These are phyloP conservation scores for Ceratocystis harringtonii DNA, from an alignment of 2,329 filamentous ascomycete species.

Conservation along the genomic window DNA sequence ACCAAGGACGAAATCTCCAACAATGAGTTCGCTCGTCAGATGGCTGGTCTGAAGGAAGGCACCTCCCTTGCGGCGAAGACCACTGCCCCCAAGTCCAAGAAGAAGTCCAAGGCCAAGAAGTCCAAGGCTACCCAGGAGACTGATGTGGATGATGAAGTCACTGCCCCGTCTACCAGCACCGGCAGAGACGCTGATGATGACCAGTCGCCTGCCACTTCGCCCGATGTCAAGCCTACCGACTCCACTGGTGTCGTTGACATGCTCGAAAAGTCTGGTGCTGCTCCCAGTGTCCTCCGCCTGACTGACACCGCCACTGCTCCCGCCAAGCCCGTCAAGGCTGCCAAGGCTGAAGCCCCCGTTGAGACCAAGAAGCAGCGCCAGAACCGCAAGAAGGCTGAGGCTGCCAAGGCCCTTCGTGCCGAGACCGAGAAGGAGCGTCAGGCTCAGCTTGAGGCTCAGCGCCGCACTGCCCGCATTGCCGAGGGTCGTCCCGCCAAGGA, in stretches of 20 bases:
- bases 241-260: conserved; percentile 73
- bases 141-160: conserved; percentile 29
- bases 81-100: conserved; percentile 42
- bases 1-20: conserved; percentile 43
- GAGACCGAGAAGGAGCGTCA: conserved; percentile 68
- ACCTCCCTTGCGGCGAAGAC: conserved; percentile 33
- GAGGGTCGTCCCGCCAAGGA: conserved; percentile 76
- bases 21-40: conserved; percentile 60
- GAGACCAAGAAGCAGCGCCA: conserved; percentile 94
- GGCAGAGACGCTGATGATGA: conserved; percentile 72
- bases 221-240: conserved; percentile 40
- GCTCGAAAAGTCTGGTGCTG: conserved; percentile 58
- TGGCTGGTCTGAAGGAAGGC: conserved; percentile 56
- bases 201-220: conserved; percentile 53
- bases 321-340: conserved; percentile 46
- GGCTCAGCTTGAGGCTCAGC: conserved; percentile 63
- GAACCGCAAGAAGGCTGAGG: conserved; percentile 77
- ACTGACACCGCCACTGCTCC: conserved; percentile 42
- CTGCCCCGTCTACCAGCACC: conserved; percentile 51
- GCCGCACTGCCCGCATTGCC: conserved; percentile 63
- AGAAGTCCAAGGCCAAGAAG: conserved; percentile 52
- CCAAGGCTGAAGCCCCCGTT: conserved; percentile 47
- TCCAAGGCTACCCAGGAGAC: conserved; percentile 42
- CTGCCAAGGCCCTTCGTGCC: conserved; percentile 57
- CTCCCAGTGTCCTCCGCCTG: conserved; percentile 63